Evolutionary conservation across 1,284 basidiomycete species (phyloP), one percentile per base, ranked within the genome.

Genomic region (Trametes sp.): DNA sequence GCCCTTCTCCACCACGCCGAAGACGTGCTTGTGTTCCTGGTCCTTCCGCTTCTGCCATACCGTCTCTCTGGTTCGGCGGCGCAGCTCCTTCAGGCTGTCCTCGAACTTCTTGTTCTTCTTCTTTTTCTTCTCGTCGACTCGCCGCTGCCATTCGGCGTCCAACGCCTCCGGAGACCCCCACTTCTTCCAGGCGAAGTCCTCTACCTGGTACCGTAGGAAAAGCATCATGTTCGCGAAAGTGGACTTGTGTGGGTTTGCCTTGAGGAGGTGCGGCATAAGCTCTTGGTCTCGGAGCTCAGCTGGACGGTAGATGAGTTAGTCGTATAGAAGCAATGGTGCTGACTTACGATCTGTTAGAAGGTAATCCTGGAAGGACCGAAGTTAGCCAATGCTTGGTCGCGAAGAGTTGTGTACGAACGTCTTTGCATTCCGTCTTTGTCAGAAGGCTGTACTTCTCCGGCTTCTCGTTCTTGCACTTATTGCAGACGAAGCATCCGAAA

Each of bases 201-300:
- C 98, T 3, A 99, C 96, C 77, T 98, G 96, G 70, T 83, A 90
- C 26, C 98, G 89, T 8, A 98, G 83, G 78, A 95, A 99, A 26
- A 99, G 84, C 98, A 99, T 99, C 98, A 99, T 99, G 80, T 99
- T 99, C 52, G 92, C 93, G 75, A 95, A 99, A 0, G 95, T 98
- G 24, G 95, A 94, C 67, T 95, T 94, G 80, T 99, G 96, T 1
- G 98, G 98, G 74, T 99, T 99, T 4, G 95, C 93, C 74, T 96
- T 96, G 54, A 99, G 83, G 21, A 98, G 82, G 77, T 99, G 98
- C 0, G 96, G 97, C 65, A 99, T 85, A 23, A 93, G 79, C 70
- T 98, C 95, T 69, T 92, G 87, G 74, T 99, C 98, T 58, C 91
- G 88, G 35, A 99, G 83, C 76, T 99, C 98, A 26, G 95, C 94